phyloP scores from a whole-genome alignment of 1,139 yeast genomes.

The Entelexis paramagnoliae region DNA sequence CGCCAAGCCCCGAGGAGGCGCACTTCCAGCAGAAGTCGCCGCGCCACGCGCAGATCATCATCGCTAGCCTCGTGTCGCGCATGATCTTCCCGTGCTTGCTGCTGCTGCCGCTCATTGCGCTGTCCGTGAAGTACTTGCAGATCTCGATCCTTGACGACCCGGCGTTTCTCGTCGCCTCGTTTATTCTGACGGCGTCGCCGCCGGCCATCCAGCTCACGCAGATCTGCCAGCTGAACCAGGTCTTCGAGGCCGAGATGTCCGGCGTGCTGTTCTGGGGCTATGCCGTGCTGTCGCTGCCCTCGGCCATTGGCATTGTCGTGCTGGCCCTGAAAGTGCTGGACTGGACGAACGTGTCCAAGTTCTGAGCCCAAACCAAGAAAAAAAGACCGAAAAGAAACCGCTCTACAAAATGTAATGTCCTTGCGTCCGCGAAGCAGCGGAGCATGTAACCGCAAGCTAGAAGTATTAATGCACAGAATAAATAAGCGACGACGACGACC shows the following conservation, averaged over 20 bases:
- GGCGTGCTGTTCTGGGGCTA: conserved; percentile 85
- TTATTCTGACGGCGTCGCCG: conserved; percentile 65
- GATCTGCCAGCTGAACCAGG: conserved; percentile 65
- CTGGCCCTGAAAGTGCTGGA: conserved; percentile 56
- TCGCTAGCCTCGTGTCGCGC: conserved; percentile 60
- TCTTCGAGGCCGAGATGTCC: conserved; percentile 74
- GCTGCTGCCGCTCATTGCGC: conserved; percentile 56
- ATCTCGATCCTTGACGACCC: conserved; percentile 75
- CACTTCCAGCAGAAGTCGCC: conserved; percentile 37
- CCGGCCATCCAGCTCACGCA: conserved; percentile 81
- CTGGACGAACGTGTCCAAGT: conserved; percentile 33
- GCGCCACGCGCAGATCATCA: conserved; percentile 47
- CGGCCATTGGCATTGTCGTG: conserved; percentile 65
- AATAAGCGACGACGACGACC: too few species aligned
- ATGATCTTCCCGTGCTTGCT: conserved; percentile 67
- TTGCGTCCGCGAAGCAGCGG: too few species aligned
- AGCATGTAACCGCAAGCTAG: too few species aligned
- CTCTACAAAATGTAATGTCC: too few species aligned
- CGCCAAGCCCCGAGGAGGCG: conserved; percentile 24
- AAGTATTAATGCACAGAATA: too few species aligned
- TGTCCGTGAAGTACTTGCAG: conserved; percentile 52
- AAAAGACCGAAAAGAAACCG: not conserved
- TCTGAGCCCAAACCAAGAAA: not conserved
- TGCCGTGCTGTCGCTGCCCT: conserved; percentile 63
- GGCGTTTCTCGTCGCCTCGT: conserved; percentile 64